These are phyloP conservation scores for Debaryomyces fabryi DNA, from an alignment of 1,139 yeast genomes.

Conservation along the genomic window DNA sequence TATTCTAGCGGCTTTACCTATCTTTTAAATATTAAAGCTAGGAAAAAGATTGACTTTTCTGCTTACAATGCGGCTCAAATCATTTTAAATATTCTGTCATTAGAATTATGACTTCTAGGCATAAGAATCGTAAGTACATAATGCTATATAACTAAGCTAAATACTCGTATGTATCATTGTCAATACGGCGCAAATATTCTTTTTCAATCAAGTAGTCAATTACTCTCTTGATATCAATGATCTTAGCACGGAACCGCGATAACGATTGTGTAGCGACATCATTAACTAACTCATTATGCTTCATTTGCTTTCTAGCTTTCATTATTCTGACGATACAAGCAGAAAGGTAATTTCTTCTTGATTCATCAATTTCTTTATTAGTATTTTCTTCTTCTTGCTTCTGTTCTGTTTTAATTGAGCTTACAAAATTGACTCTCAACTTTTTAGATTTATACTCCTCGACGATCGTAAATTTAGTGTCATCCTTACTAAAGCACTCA, in stretches of 20 bases:
- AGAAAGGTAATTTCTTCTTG: slow-evolving; percentile 81
- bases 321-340: slow-evolving; percentile 95
- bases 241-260: slow-evolving; percentile 81
- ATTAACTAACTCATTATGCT: slow-evolving; percentile 79
- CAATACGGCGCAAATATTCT: slow-evolving; percentile 80
- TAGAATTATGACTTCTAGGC: background rate
- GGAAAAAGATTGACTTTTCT: background rate
- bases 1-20: background rate
- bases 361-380: slow-evolving; percentile 81
- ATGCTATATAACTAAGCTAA: slow-evolving; percentile 50
- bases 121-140: slow-evolving; percentile 1
- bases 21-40: background rate
- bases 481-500: slow-evolving; percentile 47
- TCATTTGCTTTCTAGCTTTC: slow-evolving; percentile 85
- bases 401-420: slow-evolving; percentile 78
- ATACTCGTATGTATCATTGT: slow-evolving; percentile 76
- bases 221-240: slow-evolving; percentile 83
- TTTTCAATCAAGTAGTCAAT: slow-evolving; percentile 85
- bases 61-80: slow-evolving; percentile 1
- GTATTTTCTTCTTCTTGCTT: slow-evolving; percentile 81
- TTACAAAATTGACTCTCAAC: slow-evolving; percentile 80
- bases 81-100: background rate
- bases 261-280: slow-evolving; percentile 89
- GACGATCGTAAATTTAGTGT: slow-evolving; percentile 72
- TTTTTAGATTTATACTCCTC: slow-evolving; percentile 85